These are phyloP conservation scores for Chaetomium cochliodes DNA, from an alignment of 495 filamentous ascomycete species.

Conservation along the genomic window DNA sequence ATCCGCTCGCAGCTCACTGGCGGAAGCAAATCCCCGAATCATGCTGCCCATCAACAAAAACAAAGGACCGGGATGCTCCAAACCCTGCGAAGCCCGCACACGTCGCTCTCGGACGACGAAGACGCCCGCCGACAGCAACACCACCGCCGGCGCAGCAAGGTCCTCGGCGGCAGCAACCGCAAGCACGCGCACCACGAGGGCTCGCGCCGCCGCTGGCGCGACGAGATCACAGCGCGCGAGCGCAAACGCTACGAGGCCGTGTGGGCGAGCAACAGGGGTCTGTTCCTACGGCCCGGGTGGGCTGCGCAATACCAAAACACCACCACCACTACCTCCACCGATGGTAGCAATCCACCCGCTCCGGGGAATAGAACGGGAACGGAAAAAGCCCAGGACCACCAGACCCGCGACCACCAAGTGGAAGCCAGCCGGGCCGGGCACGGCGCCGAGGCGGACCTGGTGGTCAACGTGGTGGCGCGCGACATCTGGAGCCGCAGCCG, in stretches of 20 bases:
- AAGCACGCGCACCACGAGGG: conserved; percentile 86
- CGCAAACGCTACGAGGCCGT: conserved; percentile 93
- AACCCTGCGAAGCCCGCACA: conserved; percentile 64
- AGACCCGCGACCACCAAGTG: background rate
- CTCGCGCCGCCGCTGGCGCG: conserved; percentile 77
- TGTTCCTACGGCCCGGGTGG: conserved; percentile 38
- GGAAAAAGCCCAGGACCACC: background rate
- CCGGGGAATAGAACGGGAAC: no score
- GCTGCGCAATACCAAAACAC: background rate
- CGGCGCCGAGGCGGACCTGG: conserved; percentile 49
- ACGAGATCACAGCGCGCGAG: conserved; percentile 71
- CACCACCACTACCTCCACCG: no score
- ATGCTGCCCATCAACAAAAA: conserved; percentile 27
- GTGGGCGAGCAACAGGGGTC: conserved; percentile 88
- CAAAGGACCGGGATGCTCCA: conserved; percentile 55
- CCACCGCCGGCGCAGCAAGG: conserved; percentile 37
- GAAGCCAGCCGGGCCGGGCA: conserved; percentile 18
- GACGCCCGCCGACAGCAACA: conserved; percentile 42
- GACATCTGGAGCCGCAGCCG: conserved; percentile 85
- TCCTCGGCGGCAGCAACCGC: conserved; percentile 38
- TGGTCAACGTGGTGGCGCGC: conserved; percentile 75
- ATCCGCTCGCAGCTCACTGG: conserved; percentile 43
- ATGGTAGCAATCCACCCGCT: no score
- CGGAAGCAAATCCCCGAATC: conserved; percentile 58
- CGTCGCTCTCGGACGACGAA: conserved; percentile 58